Percentiles rank a stretch among this genome's conserved stretches.
Conservation (phyloP, 2,329 filamentous ascomycete species). For the Fusarium denticulatum region DNA sequence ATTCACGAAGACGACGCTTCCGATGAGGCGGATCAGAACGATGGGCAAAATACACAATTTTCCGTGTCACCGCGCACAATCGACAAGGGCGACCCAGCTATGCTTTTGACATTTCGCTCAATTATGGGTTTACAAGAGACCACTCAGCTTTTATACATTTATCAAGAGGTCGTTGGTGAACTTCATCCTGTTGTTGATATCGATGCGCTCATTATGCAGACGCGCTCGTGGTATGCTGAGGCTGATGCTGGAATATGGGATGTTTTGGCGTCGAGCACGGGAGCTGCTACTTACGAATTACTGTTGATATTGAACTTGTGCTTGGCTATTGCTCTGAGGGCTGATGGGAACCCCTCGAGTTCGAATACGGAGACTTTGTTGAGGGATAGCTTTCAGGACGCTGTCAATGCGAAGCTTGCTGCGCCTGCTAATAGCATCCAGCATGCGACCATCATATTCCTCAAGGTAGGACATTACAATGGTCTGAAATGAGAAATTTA, state of each 20-base stretch:
- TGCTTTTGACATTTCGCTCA: conserved; percentile 21
- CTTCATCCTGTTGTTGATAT: conserved; percentile 26
- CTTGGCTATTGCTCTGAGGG: conserved; percentile 13
- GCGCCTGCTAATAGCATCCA: conserved; percentile 24
- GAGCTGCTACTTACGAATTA: conserved; percentile 7
- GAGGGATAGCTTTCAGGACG: conserved; percentile 24
- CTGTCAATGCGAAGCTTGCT: conserved; percentile 25
- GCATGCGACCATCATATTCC: conserved; percentile 18
- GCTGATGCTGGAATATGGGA: conserved; percentile 17
- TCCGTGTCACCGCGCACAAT: not conserved
- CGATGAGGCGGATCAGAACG: not conserved
- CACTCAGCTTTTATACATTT: conserved; percentile 11
- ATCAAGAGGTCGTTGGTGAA: conserved; percentile 23
- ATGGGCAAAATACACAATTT: not conserved
- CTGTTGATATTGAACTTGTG: conserved; percentile 19
- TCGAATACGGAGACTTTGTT: conserved; percentile 8
- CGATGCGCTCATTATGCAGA: conserved; percentile 7
- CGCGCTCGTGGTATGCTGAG: conserved; percentile 18
- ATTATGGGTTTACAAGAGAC: conserved; percentile 15
- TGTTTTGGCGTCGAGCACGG: conserved; percentile 8
- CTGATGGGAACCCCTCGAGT: not conserved
- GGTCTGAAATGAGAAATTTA: accelerated
- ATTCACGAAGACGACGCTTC: conserved; percentile 23
- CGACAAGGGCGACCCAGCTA: conserved; percentile 16
- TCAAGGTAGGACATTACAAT: not conserved